Evolutionary conservation across 495 filamentous ascomycete genomes (phyloP).

Genomic region (Choiromyces venosus): DNA sequence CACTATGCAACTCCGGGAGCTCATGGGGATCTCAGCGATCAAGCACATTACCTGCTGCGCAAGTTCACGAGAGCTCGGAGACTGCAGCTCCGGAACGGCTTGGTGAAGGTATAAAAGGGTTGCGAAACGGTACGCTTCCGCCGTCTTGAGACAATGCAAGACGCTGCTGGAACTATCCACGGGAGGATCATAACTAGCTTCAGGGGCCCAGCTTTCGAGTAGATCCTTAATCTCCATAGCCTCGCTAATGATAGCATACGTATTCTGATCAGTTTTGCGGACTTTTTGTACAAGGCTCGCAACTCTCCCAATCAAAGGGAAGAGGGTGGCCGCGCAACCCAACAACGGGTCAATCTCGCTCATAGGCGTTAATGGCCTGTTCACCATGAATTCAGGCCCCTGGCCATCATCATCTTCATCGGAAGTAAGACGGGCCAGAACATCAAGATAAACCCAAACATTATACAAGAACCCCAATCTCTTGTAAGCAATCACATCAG

Average conservation of each 20-base stretch:
- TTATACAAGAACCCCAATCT: conserved; percentile 68
- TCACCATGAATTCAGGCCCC: conserved; percentile 38
- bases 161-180: conserved; percentile 63
- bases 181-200: conserved; percentile 51
- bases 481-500: conserved; percentile 50
- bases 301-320: conserved; percentile 66
- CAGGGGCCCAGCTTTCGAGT: conserved; percentile 62
- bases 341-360: conserved; percentile 68
- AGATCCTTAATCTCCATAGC: conserved; percentile 60
- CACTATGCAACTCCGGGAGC: conserved; percentile 62
- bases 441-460: conserved; percentile 78
- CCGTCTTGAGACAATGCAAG: conserved; percentile 63
- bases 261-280: conserved; percentile 54
- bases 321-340: conserved; percentile 67
- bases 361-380: conserved; percentile 44
- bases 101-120: conserved; percentile 72
- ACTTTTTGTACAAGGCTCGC: conserved; percentile 64
- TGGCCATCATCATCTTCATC: conserved; percentile 54
- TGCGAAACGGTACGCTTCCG: conserved; percentile 71
- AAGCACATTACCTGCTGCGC: conserved; percentile 59
- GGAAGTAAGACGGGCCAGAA: conserved; percentile 68
- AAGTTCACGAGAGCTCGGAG: conserved; percentile 52
- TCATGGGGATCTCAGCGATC: conserved; percentile 59
- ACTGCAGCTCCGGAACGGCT: conserved; percentile 70
- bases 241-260: conserved; percentile 57